Evolutionary conservation across 805 yeast species (phyloP).

Genomic region (Metschnikowia sp.): DNA sequence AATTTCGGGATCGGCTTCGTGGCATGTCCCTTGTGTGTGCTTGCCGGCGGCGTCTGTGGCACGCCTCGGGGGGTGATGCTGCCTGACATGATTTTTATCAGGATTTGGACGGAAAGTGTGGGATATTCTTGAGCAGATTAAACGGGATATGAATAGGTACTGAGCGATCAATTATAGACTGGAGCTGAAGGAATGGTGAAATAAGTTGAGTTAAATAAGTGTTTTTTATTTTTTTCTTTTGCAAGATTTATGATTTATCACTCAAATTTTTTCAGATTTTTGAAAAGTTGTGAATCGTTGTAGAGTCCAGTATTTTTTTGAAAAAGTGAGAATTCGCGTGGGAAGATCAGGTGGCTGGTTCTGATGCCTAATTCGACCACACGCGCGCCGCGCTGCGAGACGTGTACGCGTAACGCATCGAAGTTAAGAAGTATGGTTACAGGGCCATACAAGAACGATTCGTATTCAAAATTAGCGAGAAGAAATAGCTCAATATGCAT

Average conservation of each 20-base stretch:
- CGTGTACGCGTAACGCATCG: background rate
- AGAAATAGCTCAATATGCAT: no score
- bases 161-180: no score
- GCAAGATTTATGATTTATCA: no score
- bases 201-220: no score
- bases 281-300: no score
- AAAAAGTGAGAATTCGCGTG: background rate
- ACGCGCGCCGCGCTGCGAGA: background rate
- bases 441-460: no score
- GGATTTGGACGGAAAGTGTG: background rate
- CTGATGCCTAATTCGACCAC: background rate
- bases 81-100: background rate
- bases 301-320: background rate
- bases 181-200: no score
- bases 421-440: no score
- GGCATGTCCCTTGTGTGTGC: slow-evolving; percentile 4
- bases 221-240: no score
- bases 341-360: slow-evolving; percentile 7
- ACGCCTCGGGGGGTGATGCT: slow-evolving; percentile 4
- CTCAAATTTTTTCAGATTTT: no score
- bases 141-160: no score
- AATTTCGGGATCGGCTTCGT: slow-evolving; percentile 7
- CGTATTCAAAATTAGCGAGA: no score
- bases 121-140: background rate
- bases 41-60: slow-evolving; percentile 12